Percentiles rank a stretch among this genome's conserved stretches.
phyloP scores from a whole-genome alignment of 257 asterid genomes.

The Linderniella brevidens region DNA sequence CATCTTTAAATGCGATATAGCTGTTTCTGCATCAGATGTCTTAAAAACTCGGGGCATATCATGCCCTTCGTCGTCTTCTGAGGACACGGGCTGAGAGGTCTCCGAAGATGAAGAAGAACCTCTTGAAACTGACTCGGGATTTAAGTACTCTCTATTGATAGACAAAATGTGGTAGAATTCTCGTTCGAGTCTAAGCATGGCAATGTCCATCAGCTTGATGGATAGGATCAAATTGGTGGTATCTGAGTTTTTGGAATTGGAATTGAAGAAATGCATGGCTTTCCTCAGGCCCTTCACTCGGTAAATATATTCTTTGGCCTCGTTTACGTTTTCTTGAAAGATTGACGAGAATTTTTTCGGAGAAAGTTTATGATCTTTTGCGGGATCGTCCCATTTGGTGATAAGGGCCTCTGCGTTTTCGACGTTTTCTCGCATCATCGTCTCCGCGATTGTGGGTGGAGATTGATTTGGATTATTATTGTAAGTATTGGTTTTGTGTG shows the following conservation, averaged over 20 bases:
- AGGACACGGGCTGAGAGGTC: constrained; percentile 4
- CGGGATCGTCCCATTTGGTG: constrained; percentile 30
- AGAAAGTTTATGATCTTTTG: constrained; percentile 8
- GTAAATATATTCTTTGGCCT: constrained; percentile 31
- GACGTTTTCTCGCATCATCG: constrained; percentile 32
- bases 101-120: constrained; percentile 25
- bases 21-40: constrained; percentile 19
- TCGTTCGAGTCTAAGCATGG: constrained; percentile 47
- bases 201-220: constrained; percentile 39
- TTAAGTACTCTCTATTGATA: constrained; percentile 22
- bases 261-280: constrained; percentile 42
- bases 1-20: constrained; percentile 36
- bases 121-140: constrained; percentile 41
- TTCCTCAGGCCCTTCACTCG: constrained; percentile 28
- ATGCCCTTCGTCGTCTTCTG: constrained; percentile 19
- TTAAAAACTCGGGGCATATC: neutral
- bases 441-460: constrained; percentile 16
- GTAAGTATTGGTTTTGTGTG: constrained; percentile 11
- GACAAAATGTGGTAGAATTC: constrained; percentile 44
- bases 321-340: constrained; percentile 28
- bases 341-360: constrained; percentile 21
- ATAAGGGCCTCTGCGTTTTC: constrained; percentile 23
- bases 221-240: constrained; percentile 30
- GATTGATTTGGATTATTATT: constrained; percentile 10
- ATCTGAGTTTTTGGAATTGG: constrained; percentile 10